Percentiles rank a stretch among this genome's conserved stretches.
Evolutionary conservation across 306 rosid genomes (phyloP).

Genomic region (Styphnolobium japonicum): DNA sequence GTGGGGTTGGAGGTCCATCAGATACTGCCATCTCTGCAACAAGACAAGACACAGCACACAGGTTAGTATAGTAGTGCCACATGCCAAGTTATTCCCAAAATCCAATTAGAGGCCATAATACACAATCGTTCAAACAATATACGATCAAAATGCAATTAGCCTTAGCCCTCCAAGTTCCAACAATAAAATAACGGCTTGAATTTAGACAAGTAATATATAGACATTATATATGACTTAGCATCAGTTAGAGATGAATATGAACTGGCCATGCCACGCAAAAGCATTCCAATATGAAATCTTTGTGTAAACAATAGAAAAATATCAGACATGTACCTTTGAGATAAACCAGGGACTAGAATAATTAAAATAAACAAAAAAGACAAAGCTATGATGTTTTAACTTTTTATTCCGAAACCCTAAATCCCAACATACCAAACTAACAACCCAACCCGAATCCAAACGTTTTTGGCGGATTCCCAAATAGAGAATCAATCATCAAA

Average conservation of each 20-base stretch:
- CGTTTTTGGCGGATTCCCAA: background rate
- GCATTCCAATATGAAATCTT: background rate
- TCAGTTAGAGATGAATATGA: background rate
- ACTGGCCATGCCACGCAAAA: background rate
- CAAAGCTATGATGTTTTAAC: background rate
- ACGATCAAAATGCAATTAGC: background rate
- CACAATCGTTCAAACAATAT: background rate
- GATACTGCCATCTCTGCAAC: conserved; percentile 58
- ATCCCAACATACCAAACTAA: background rate
- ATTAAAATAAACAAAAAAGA: background rate
- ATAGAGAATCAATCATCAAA: background rate
- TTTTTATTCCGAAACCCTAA: conserved; percentile 9
- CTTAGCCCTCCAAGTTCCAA: background rate
- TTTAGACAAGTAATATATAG: background rate
- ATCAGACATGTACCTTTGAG: too few relatives aligned
- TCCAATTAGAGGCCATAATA: background rate
- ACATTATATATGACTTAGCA: background rate
- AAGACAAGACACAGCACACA: background rate
- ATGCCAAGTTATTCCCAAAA: background rate
- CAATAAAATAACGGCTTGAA: background rate
- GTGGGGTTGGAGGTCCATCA: conserved; percentile 31
- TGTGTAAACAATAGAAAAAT: too few relatives aligned
- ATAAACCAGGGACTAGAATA: background rate
- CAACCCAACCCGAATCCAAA: conserved; percentile 8
- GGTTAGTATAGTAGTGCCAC: background rate